Base-by-base conservation (phyloP, 208 protist genomes). In the Porcisia hertigi region DNA sequence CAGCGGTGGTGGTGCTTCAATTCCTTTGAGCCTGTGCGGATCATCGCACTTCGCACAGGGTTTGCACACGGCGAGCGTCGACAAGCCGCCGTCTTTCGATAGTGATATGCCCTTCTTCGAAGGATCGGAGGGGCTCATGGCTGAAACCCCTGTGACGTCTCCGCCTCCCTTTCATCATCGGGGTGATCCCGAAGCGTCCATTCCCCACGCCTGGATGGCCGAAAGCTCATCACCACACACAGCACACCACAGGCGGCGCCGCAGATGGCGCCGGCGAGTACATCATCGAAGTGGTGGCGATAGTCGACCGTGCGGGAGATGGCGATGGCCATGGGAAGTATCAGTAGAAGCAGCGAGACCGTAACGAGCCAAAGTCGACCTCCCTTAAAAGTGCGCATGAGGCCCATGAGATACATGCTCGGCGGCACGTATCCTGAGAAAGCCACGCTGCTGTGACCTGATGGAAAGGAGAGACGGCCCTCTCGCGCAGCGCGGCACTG, bases 391-490 rank as follows among this genome's bases (percentile, higher is more conserved):
- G 85, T 82, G 1, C 86, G 82, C 18, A 85, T 75, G 12, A 95
- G 72, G 0, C 86, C 82, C 55, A 97, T 75, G 7, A 94, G 80
- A 34, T 97, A 95, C 53, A 96, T 74, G 52, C 88, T 86, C 67
- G 93, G 84, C 6, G 90, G 79, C 25, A 86, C 80, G 71, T 81
- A 92, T 47, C 89, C 82, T 9, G 91, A 69, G 80, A 98, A 98
- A 57, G 86, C 81, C 4, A 91, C 84, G 12, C 89, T 91, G 53
- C 86, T 91, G 83, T 98, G 97, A 3, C 97, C 97, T 3, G 86
- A 94, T 14, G 97, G 97, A 67, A 98, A 98, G 5, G 91, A 97
- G 0, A 94, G 77, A 25, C 92, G 92, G 18, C 88, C 89, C 39
- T 92, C 83, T 39, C 84, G 78, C 25, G 87, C 86, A n/a, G 85